Conservation (phyloP, 768 basidiomycete genomes). For the Leccinum sublutescens region DNA sequence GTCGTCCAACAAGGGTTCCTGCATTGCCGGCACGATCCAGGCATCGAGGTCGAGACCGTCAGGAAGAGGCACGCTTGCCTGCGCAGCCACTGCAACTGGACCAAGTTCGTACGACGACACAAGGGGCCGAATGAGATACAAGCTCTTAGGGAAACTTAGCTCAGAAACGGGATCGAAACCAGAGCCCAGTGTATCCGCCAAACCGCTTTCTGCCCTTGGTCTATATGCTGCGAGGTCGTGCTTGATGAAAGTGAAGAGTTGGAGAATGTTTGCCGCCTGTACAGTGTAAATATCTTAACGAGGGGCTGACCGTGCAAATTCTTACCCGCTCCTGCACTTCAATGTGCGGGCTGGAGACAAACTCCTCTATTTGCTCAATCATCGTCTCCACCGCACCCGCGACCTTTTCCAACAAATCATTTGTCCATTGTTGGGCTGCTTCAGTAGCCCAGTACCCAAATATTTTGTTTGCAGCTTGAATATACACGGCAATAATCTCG, state of each 20-base stretch:
- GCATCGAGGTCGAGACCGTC: constrained; percentile 83
- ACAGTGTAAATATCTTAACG: constrained; percentile 1
- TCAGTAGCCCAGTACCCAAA: constrained; percentile 85
- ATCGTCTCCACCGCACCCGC: constrained; percentile 63
- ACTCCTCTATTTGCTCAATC: constrained; percentile 53
- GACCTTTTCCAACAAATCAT: constrained; percentile 64
- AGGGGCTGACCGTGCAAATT: constrained; percentile 4
- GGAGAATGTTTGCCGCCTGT: constrained; percentile 79
- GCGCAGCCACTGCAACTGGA: constrained; percentile 77
- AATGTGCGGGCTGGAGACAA: constrained; percentile 63
- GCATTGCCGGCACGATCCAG: constrained; percentile 74
- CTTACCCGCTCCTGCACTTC: constrained; percentile 92
- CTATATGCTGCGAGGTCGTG: constrained; percentile 64
- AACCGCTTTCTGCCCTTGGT: constrained; percentile 38
- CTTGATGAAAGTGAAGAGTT: constrained; percentile 72
- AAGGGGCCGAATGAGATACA: constrained; percentile 82
- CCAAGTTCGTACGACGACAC: constrained; percentile 79
- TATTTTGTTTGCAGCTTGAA: constrained; percentile 82
- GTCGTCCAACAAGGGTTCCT: constrained; percentile 27
- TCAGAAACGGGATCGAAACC: constrained; percentile 36
- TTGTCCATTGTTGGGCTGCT: constrained; percentile 73
- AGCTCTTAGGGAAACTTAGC: constrained; percentile 79
- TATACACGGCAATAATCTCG: constrained; percentile 72
- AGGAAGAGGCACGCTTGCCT: constrained; percentile 77
- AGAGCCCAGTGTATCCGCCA: constrained; percentile 38